Evolutionary conservation across 225 moss, liverwort and hornwort species (phyloP).

Genomic region (Takakia lepidozioides): DNA sequence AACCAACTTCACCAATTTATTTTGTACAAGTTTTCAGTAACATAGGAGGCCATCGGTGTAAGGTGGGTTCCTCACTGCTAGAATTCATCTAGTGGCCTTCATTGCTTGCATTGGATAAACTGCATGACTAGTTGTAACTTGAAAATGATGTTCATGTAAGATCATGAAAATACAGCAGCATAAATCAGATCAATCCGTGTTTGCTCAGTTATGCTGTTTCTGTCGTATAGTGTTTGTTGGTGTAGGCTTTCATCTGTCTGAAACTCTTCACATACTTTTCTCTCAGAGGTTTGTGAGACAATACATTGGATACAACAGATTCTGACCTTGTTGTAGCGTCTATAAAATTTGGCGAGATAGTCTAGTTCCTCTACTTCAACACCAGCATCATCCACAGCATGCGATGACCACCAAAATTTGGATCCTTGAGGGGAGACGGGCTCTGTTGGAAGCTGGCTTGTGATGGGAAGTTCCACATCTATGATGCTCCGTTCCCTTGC

Average conservation of each 20-base stretch:
- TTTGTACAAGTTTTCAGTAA: background rate
- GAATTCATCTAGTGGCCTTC: background rate
- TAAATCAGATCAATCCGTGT: background rate
- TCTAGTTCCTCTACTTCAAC: constrained; percentile 14
- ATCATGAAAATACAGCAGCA: no score
- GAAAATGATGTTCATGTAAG: no score
- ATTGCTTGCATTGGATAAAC: background rate
- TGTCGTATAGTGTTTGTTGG: background rate
- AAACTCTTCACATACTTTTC: no score
- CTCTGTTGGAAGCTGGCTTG: background rate
- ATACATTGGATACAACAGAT: background rate
- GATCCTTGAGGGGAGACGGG: background rate
- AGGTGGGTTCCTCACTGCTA: background rate
- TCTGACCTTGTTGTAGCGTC: constrained; percentile 26
- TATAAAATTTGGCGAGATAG: constrained; percentile 29
- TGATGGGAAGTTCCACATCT: constrained; percentile 11
- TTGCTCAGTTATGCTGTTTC: background rate
- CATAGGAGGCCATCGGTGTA: no score
- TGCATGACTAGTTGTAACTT: no score
- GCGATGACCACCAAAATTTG: constrained; percentile 17
- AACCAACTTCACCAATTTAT: background rate
- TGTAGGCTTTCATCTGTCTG: background rate
- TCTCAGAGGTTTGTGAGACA: background rate
- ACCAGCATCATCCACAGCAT: constrained; percentile 24
- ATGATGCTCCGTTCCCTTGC: constrained; percentile 3